These are phyloP conservation scores for Colletotrichum musicola DNA, from an alignment of 2,329 filamentous ascomycete genomes.

Conservation along the genomic window DNA sequence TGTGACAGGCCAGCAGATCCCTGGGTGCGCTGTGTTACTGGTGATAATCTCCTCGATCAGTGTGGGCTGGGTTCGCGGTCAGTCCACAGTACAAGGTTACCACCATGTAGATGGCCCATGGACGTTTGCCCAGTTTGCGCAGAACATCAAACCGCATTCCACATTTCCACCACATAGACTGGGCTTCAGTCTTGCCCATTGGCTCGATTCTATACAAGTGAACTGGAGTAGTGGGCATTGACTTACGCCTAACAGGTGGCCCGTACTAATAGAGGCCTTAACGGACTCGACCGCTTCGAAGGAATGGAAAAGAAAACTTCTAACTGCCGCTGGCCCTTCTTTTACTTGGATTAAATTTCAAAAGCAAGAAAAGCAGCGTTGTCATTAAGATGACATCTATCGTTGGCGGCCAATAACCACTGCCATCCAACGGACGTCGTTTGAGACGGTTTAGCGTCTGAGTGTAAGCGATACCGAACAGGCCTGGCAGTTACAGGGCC, in stretches of 20 bases:
- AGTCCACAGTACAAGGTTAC: conserved; percentile 11
- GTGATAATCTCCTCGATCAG: conserved; percentile 20
- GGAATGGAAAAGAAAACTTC: conserved; percentile 10
- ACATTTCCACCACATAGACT: background rate
- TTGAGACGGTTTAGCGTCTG: conserved; percentile 10
- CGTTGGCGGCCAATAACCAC: background rate
- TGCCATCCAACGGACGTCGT: background rate
- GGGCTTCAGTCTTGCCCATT: background rate
- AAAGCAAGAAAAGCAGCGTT: background rate
- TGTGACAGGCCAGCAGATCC: background rate
- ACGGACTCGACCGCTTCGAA: no score
- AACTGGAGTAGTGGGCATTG: conserved; percentile 6
- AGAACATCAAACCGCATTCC: background rate
- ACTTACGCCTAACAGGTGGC: background rate
- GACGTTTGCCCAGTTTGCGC: background rate
- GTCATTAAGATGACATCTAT: background rate
- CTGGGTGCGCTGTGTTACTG: background rate
- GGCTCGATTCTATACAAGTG: no score
- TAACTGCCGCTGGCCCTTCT: background rate
- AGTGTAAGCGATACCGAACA: background rate
- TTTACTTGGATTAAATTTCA: no score
- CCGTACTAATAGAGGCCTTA: background rate
- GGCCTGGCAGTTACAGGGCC: background rate
- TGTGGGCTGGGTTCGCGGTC: background rate
- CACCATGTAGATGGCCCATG: conserved; percentile 3